Base-by-base conservation (phyloP, 345 rosid genomes). In the Populus alba region DNA sequence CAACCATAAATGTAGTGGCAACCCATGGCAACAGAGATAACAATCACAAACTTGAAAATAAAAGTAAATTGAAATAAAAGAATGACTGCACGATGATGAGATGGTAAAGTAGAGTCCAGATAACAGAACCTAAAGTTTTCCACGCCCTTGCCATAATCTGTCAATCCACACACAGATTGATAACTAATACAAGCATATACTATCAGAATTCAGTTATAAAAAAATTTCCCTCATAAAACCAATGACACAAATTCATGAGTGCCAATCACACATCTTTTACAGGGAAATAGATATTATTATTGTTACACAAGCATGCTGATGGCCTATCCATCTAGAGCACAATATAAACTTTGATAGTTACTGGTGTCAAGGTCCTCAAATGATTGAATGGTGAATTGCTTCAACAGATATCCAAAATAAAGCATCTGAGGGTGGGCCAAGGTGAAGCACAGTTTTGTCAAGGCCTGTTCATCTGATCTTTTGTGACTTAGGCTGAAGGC, bases 401-500 rank as follows among this genome's bases (percentile, higher is more conserved):
- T 77, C 86, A 75, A 85, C 81, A 70, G 79, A 62, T 70, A 81
- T 78, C 79, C 81, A 72, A 75, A 77, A 68, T 29, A 76, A 87
- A 67, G 83, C 80, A 71, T 71, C 38, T 41, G 53, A 75, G 81
- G 79, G 70, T 69, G 71, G 71, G 75, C 75, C 83, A 65, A 77
- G 70, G 71, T 78, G 82, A 75, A 79, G 79, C 78, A 79, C 68
- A 75, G 33, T 62, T 82, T 78, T 77, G 74, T 75, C 78, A 77
- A 74, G 75, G 49, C 75, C 66, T 29, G 81, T 69, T 71, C 84
- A 73, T 72, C 82, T 70, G 87, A 75, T 74, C 83, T 79, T 72
- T 81, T 75, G 80, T 76, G 76, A 72, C 76, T 78, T 82, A 82
- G 82, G 76, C 82, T 47, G 84, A 73, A 75, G 86, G 84, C 81